Percentiles rank a stretch among this genome's conserved stretches.
These are phyloP conservation scores for Cyberlindnera petersonii DNA, from an alignment of 805 yeast species.

Conservation along the genomic window DNA sequence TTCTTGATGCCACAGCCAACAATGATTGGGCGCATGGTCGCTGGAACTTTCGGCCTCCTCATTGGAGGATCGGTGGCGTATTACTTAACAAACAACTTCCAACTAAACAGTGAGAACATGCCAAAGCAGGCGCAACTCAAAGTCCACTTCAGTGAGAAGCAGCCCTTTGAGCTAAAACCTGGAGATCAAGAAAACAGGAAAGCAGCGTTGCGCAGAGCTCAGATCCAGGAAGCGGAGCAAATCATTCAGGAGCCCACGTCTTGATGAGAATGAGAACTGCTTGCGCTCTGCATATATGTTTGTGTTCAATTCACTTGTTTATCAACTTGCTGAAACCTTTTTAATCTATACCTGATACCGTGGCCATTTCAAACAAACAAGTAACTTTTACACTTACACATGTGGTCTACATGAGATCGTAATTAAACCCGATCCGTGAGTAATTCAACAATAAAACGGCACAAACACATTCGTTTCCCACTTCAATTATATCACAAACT, in stretches of 20 bases:
- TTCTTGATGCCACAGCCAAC: conserved; percentile 10
- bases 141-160: conserved; percentile 34
- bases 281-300: not conserved
- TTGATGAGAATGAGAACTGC: conserved; percentile 1
- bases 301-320: not conserved
- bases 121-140: conserved; percentile 31
- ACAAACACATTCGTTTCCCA: no score
- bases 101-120: conserved; percentile 37
- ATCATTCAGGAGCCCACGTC: conserved; percentile 18
- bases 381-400: not conserved
- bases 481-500: no score
- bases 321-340: not conserved
- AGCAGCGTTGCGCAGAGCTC: conserved; percentile 3
- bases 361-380: no score
- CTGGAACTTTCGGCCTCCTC: conserved; percentile 16
- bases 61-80: conserved; percentile 19
- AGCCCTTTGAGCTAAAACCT: conserved; percentile 37
- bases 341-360: no score
- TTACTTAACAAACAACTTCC: conserved; percentile 23
- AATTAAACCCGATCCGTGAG: no score
- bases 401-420: no score
- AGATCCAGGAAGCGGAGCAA: conserved; percentile 13
- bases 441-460: no score
- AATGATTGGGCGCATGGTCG: conserved; percentile 15
- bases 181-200: conserved; percentile 23